A percentile compares a stretch with the other conserved stretches of the same genome.
phyloP scores from a whole-genome alignment of 495 filamentous ascomycete species.

The Annulohypoxylon stygium region DNA sequence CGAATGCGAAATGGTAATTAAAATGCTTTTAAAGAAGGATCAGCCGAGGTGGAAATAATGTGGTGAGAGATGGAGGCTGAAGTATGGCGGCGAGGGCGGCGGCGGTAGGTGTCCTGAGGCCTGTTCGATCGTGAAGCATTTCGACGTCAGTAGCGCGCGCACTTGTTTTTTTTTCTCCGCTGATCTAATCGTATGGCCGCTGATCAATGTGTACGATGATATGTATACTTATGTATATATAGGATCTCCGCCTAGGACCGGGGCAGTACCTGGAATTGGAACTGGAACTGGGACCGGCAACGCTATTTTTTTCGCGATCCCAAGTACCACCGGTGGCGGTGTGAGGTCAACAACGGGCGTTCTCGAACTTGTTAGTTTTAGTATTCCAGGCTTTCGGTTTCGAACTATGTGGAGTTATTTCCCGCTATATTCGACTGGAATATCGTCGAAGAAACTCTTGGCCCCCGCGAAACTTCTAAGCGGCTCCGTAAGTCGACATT shows the following conservation, averaged over 20 bases:
- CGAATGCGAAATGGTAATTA: slow-evolving; percentile 27
- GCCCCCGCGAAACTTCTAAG: slow-evolving; percentile 43
- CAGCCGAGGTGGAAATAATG: slow-evolving; percentile 29
- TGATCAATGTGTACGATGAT: slow-evolving; percentile 26
- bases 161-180: slow-evolving; percentile 25
- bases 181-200: slow-evolving; percentile 31
- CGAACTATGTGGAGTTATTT: slow-evolving; percentile 43
- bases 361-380: slow-evolving; percentile 37
- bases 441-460: slow-evolving; percentile 26
- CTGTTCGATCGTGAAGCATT: slow-evolving; percentile 52
- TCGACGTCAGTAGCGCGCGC: slow-evolving; percentile 51
- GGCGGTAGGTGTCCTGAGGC: slow-evolving; percentile 43
- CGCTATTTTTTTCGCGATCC: slow-evolving; percentile 26
- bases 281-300: slow-evolving; percentile 11
- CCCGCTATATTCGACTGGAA: slow-evolving; percentile 36
- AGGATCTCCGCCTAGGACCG: slow-evolving; percentile 40
- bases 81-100: slow-evolving; percentile 33
- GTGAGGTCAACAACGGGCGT: slow-evolving; percentile 44
- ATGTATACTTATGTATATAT: slow-evolving; percentile 45
- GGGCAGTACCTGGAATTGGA: slow-evolving; percentile 27
- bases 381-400: slow-evolving; percentile 39
- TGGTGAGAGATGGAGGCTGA: slow-evolving; percentile 39
- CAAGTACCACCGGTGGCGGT: slow-evolving; percentile 40
- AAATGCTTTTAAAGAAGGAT: slow-evolving; percentile 28
- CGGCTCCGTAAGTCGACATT: slow-evolving; percentile 45